Base-by-base conservation (phyloP, 306 rosid species). In the Nissolia schottii region DNA sequence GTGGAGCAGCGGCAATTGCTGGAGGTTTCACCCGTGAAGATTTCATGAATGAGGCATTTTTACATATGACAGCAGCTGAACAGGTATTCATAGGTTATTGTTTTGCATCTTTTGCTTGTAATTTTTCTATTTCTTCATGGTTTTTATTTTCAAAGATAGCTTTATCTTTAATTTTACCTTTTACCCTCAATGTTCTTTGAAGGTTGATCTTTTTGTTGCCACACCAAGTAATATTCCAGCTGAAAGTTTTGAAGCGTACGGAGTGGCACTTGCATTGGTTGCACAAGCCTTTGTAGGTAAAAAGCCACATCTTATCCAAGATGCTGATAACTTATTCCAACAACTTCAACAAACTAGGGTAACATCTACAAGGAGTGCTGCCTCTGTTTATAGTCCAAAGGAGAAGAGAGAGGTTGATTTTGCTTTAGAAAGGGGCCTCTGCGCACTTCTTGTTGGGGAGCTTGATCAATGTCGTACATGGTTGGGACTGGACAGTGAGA, bases 201-300 rank as follows among this genome's bases (percentile, higher is more conserved):
- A 94, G 99, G 96, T 94, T 71, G 99, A 94, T 64, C 88, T 94
- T 74, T 94, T 89, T 72, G 97, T 87, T 23, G 90, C 96, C 60
- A 94, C 99, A 48, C 99, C 99, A 50, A 87, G 87, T 74, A 91
- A 90, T 77, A 90, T 91, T 79, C 97, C 99, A 23, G 97, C 96
- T 8, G 99, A 91, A 84, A 84, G 97, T 84, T 94, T 87, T 86
- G 97, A 94, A 83, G 99, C 91, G 3, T 94, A 94, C 59, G 96
- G 97, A 67, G 96, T 94, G 73, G 97, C 97, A 35, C 96, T 94
- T 79, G 99, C 99, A 7, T 86, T 94, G 55, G 99, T 94, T 83
- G 92, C 97, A 28, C 92, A 87, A 59, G 97, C 96, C 70, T 85
- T 94, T 76, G 86, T 88, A 63, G 91, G 87, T 73, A 94, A 89